A percentile compares a stretch with the other conserved stretches of the same genome.
These are phyloP conservation scores for Stephania cephalantha DNA, from an alignment of 164 flowering plant genomes.

Conservation along the genomic window DNA sequence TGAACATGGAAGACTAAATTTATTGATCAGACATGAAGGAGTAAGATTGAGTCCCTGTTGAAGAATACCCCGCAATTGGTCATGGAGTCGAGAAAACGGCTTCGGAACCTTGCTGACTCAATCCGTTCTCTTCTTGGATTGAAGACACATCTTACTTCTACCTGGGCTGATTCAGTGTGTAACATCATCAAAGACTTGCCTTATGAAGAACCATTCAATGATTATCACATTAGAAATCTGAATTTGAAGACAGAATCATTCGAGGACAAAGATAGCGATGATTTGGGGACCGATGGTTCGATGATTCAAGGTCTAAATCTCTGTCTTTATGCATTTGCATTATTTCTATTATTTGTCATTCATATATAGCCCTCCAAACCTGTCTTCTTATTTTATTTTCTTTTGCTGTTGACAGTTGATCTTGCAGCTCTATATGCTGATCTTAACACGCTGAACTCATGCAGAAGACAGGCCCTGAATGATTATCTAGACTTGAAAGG, in stretches of 20 bases:
- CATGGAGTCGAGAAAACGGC: neutral
- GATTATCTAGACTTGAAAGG: constrained; percentile 1
- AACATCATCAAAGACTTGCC: constrained; percentile 1
- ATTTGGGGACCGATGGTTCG: neutral
- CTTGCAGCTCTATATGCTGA: neutral
- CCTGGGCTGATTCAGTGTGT: constrained; percentile 4
- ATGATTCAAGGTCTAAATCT: neutral
- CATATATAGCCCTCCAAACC: neutral
- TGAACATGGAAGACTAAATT: neutral
- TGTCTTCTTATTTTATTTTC: neutral
- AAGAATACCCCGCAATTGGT: neutral
- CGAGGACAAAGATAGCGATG: neutral
- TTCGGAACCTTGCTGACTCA: neutral
- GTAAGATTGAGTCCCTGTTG: neutral
- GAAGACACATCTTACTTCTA: constrained; percentile 1
- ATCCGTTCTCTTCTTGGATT: constrained; percentile 3
- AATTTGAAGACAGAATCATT: neutral
- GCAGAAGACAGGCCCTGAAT: neutral
- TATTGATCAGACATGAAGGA: neutral
- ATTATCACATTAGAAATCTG: neutral
- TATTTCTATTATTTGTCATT: neutral
- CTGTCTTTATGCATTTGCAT: neutral
- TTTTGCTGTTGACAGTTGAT: neutral
- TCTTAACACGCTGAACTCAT: neutral
- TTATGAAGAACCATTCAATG: neutral